phyloP scores from a whole-genome alignment of 306 rosid species.

The Ammopiptanthus mongolicus region DNA sequence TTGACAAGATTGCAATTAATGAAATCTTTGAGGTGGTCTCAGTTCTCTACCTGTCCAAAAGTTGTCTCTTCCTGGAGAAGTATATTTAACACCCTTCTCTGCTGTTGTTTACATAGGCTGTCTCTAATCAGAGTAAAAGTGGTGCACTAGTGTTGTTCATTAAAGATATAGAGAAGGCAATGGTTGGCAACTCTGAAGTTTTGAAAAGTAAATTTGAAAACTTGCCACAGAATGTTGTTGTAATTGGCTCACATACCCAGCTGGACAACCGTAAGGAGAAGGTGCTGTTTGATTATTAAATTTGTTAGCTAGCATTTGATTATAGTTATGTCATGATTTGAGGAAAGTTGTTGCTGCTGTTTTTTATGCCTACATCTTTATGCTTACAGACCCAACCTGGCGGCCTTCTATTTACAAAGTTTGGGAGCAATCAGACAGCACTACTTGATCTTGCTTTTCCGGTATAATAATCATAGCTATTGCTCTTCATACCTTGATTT shows the following conservation, averaged over 20 bases:
- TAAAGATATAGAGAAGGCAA: slow-evolving; percentile 87
- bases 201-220: slow-evolving; percentile 71
- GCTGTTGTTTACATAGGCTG: slow-evolving; percentile 43
- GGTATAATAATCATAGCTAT: slow-evolving; percentile 41
- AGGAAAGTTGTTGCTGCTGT: neutral
- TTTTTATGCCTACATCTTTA: neutral
- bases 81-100: slow-evolving; percentile 8
- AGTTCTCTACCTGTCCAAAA: neutral
- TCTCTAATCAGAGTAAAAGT: slow-evolving; percentile 55
- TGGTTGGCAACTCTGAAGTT: slow-evolving; percentile 63
- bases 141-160: slow-evolving; percentile 68
- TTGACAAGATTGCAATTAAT: slow-evolving; percentile 65
- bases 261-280: slow-evolving; percentile 88
- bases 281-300: slow-evolving; percentile 42
- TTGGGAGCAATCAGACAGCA: slow-evolving; percentile 90
- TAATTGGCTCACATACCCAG: slow-evolving; percentile 83
- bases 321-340: neutral
- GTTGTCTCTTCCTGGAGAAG: slow-evolving; percentile 20
- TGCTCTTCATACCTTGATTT: slow-evolving; percentile 1
- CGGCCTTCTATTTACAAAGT: slow-evolving; percentile 89
- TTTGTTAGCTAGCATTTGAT: slow-evolving; percentile 7
- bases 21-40: slow-evolving; percentile 81
- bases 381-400: slow-evolving; percentile 80
- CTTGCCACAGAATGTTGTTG: slow-evolving; percentile 74
- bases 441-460: slow-evolving; percentile 96